Evolutionary conservation across 1,139 yeast genomes (phyloP).

Genomic region (Blastobotrys persicus): DNA sequence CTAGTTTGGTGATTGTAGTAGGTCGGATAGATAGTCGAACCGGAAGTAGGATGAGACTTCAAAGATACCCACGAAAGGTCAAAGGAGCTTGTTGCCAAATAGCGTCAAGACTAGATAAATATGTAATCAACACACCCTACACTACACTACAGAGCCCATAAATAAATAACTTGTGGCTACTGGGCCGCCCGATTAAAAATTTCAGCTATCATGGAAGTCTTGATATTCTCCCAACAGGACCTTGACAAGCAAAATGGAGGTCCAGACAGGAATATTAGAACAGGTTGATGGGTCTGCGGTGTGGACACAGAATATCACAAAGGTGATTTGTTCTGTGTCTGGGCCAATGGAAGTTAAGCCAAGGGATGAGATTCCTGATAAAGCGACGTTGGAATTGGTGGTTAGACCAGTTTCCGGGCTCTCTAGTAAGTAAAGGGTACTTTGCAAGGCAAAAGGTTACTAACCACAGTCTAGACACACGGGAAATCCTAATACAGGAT

Average conservation of each 20-base stretch:
- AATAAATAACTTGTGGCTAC: too few relatives aligned
- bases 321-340: slow-evolving; percentile 70
- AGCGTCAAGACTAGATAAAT: too few relatives aligned
- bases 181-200: too few relatives aligned
- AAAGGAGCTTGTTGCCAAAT: too few relatives aligned
- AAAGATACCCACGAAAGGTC: too few relatives aligned
- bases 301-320: slow-evolving; percentile 49
- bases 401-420: slow-evolving; percentile 78
- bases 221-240: not conserved
- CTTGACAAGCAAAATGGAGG: slow-evolving; percentile 8
- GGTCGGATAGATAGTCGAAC: too few relatives aligned
- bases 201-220: too few relatives aligned
- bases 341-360: slow-evolving; percentile 89
- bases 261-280: slow-evolving; percentile 37
- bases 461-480: slow-evolving; percentile 40
- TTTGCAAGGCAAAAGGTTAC: slow-evolving; percentile 11
- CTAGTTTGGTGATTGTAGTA: too few relatives aligned
- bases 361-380: slow-evolving; percentile 81
- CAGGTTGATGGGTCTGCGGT: slow-evolving; percentile 82
- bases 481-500: slow-evolving; percentile 77
- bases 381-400: slow-evolving; percentile 74
- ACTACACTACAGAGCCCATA: too few relatives aligned
- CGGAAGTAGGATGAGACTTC: too few relatives aligned
- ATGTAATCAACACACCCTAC: too few relatives aligned
- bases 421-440: slow-evolving; percentile 37